Conservation (phyloP, 208 protist genomes). For the Angomonas desouzai region DNA sequence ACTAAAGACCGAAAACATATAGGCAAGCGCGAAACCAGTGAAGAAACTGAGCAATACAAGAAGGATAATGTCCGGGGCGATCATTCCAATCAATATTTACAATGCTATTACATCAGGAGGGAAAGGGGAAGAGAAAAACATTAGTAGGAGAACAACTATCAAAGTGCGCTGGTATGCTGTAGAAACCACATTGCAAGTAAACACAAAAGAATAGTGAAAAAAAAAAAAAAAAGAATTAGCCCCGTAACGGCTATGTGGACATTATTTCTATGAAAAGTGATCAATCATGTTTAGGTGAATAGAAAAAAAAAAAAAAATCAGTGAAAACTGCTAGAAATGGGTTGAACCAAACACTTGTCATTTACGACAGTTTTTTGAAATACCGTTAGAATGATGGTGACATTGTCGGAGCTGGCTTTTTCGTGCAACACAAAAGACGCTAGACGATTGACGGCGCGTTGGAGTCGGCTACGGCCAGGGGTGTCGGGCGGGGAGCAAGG, state of each 20-base stretch:
- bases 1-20: constrained; percentile 14
- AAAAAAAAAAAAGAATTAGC: constrained; percentile 9
- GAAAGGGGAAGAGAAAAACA: not conserved
- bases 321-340: not conserved
- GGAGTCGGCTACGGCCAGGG: not conserved
- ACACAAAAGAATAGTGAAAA: constrained; percentile 25
- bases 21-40: constrained; percentile 26
- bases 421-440: not conserved
- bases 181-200: not conserved
- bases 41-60: constrained; percentile 21
- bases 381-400: constrained; percentile 4
- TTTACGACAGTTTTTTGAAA: not conserved
- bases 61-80: not conserved
- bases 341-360: not conserved
- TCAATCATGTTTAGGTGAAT: not conserved
- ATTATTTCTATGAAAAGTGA: no score
- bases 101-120: not conserved
- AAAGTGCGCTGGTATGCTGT: no score
- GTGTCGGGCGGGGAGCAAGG: not conserved
- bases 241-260: not conserved
- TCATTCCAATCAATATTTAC: not conserved
- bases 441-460: not conserved
- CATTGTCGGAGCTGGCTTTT: not conserved
- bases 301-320: constrained; percentile 9
- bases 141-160: no score